These are phyloP conservation scores for Pichia eremophila DNA, from an alignment of 805 yeast species.

Conservation along the genomic window DNA sequence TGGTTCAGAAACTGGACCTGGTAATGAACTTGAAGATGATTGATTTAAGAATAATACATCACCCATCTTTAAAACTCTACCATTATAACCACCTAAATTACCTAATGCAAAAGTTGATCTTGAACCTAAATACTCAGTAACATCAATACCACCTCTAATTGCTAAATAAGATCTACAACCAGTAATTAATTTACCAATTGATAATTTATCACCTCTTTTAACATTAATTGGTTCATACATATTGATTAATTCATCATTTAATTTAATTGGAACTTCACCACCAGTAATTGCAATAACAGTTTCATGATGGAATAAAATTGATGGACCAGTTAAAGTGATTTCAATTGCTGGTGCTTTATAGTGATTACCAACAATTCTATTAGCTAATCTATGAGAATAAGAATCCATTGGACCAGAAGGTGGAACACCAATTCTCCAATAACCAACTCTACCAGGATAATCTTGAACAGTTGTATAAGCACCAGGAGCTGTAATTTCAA, in stretches of 20 bases:
- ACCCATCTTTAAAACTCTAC: constrained; percentile 84
- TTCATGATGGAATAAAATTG: constrained; percentile 73
- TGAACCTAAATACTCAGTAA: constrained; percentile 90
- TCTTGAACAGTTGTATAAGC: constrained; percentile 96
- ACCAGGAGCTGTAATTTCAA: constrained; percentile 83
- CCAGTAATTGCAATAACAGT: constrained; percentile 79
- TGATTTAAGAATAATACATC: constrained; percentile 85
- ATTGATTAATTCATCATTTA: constrained; percentile 47
- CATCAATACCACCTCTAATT: constrained; percentile 88
- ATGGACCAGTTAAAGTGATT: constrained; percentile 80
- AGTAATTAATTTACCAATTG: constrained; percentile 67
- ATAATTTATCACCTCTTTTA: constrained; percentile 65
- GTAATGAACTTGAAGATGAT: constrained; percentile 62
- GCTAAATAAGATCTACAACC: constrained; percentile 92
- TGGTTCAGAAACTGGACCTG: constrained; percentile 65
- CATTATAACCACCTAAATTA: constrained; percentile 88
- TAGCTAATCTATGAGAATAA: constrained; percentile 82
- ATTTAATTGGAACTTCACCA: constrained; percentile 59
- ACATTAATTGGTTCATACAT: constrained; percentile 70
- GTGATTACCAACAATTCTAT: constrained; percentile 83
- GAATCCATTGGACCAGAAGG: constrained; percentile 98
- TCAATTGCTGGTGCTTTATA: constrained; percentile 81
- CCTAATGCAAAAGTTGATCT: constrained; percentile 94
- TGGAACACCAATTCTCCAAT: constrained; percentile 92
- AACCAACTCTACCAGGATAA: constrained; percentile 82